Evolutionary conservation across 2,329 filamentous ascomycete species (phyloP).

Genomic region (Pseudohalonectria lignicola): DNA sequence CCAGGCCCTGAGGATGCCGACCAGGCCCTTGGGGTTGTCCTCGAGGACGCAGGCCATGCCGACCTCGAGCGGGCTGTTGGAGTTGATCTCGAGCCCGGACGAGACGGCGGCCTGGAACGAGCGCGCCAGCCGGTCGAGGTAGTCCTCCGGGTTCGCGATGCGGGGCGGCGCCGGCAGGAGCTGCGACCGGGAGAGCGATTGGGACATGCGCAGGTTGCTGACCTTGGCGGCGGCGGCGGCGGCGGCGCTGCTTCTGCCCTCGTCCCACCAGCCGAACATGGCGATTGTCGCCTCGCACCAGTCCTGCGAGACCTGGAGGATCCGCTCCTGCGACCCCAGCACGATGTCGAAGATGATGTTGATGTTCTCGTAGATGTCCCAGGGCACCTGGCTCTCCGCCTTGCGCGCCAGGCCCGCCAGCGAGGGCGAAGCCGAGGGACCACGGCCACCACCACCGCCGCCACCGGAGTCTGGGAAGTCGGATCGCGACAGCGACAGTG

Average conservation of each 20-base stretch:
- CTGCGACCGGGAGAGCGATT: conserved; percentile 21
- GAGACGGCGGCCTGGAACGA: conserved; percentile 59
- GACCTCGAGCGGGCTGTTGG: conserved; percentile 65
- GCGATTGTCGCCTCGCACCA: conserved; percentile 86
- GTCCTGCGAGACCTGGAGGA: conserved; percentile 69
- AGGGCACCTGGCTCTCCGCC: conserved; percentile 79
- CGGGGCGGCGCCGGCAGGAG: conserved; percentile 19
- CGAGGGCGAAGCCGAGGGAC: conserved; percentile 32
- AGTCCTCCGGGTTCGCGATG: conserved; percentile 48
- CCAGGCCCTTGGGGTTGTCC: conserved; percentile 64
- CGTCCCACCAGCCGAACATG: conserved; percentile 86
- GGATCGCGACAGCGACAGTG: conserved; percentile 21
- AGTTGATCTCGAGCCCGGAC: conserved; percentile 68
- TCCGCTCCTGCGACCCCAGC: conserved; percentile 63
- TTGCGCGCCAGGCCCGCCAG: conserved; percentile 59
- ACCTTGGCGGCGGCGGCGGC: neutral
- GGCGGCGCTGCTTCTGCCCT: conserved; percentile 43
- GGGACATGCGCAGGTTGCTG: conserved; percentile 3
- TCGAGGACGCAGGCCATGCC: conserved; percentile 75
- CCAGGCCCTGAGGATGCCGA: conserved; percentile 67
- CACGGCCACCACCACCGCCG: too few relatives aligned
- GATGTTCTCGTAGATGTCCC: conserved; percentile 80
- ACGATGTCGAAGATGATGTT: conserved; percentile 71
- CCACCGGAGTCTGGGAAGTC: conserved; percentile 19
- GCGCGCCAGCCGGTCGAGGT: conserved; percentile 61